phyloP scores from a whole-genome alignment of 371 early-diverging fungal species.

The Parasitella parasitica region DNA sequence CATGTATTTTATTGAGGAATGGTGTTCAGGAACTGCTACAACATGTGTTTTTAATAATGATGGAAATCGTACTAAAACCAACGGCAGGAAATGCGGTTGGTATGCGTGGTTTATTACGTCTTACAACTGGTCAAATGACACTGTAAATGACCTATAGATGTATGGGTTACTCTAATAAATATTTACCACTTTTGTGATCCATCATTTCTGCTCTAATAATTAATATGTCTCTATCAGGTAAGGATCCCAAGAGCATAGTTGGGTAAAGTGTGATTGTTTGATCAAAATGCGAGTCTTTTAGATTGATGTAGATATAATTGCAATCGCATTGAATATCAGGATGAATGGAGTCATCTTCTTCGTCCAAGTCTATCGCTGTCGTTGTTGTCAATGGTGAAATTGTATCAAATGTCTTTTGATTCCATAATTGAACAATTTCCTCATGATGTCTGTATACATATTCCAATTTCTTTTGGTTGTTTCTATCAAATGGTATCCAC shows the following conservation, averaged over 20 bases:
- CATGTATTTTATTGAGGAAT: constrained; percentile 32
- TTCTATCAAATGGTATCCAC: constrained; percentile 42
- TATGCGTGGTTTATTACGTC: constrained; percentile 19
- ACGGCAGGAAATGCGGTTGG: constrained; percentile 15
- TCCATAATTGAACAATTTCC: constrained; percentile 13
- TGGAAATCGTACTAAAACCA: constrained; percentile 16
- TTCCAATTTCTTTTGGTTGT: constrained; percentile 39
- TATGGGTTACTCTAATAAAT: constrained; percentile 17
- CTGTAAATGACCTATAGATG: constrained; percentile 6
- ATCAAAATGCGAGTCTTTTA: constrained; percentile 36
- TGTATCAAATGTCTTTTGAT: neutral
- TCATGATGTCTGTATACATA: constrained; percentile 36
- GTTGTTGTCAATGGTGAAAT: neutral
- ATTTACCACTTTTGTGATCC: constrained; percentile 25
- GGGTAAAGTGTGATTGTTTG: constrained; percentile 34
- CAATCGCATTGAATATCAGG: constrained; percentile 18
- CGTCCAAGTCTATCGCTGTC: constrained; percentile 22
- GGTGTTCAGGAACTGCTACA: constrained; percentile 34
- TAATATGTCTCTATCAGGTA: constrained; percentile 38
- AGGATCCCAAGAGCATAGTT: constrained; percentile 29
- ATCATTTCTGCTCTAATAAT: constrained; percentile 32
- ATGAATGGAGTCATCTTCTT: constrained; percentile 30
- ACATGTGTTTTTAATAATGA: constrained; percentile 25
- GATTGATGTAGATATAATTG: constrained; percentile 23
- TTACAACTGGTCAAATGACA: constrained; percentile 31